Conservation (phyloP, 495 filamentous ascomycete species). For the Copromyces sp. region DNA sequence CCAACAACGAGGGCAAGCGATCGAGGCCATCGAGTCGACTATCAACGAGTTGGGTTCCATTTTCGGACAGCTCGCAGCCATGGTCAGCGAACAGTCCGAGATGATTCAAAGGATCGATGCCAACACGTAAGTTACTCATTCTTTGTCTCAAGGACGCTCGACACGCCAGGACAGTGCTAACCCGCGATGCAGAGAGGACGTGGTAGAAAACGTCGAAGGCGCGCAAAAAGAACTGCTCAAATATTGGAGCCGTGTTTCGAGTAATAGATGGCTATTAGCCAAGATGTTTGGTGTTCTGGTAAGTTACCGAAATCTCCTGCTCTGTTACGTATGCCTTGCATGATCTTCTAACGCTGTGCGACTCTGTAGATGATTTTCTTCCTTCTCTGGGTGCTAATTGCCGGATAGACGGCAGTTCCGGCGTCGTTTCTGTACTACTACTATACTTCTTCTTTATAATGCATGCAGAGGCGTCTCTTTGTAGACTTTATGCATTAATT, state of each 20-base stretch:
- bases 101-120: slow-evolving; percentile 91
- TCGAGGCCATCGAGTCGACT: slow-evolving; percentile 92
- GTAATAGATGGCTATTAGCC: slow-evolving; percentile 92
- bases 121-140: slow-evolving; percentile 48
- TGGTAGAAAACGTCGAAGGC: slow-evolving; percentile 94
- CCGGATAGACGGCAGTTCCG: slow-evolving; percentile 17
- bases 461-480: slow-evolving; percentile 14
- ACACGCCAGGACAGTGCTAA: slow-evolving; percentile 3
- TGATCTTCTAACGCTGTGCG: not conserved
- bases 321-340: not conserved
- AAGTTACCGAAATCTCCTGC: slow-evolving; percentile 27
- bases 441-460: slow-evolving; percentile 7
- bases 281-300: slow-evolving; percentile 94
- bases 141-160: not conserved
- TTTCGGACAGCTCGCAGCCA: slow-evolving; percentile 90
- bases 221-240: slow-evolving; percentile 91
- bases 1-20: slow-evolving; percentile 85
- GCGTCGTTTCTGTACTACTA: slow-evolving; percentile 3
- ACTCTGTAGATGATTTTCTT: slow-evolving; percentile 22
- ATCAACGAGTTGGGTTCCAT: slow-evolving; percentile 91
- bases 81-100: slow-evolving; percentile 95
- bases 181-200: slow-evolving; percentile 50
- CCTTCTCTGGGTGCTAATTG: slow-evolving; percentile 30
- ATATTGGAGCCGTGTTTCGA: slow-evolving; percentile 88
- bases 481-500: slow-evolving; percentile 14